Evolutionary conservation across 1,284 basidiomycete species (phyloP).

Genomic region (Coniferiporia sulphurascens): DNA sequence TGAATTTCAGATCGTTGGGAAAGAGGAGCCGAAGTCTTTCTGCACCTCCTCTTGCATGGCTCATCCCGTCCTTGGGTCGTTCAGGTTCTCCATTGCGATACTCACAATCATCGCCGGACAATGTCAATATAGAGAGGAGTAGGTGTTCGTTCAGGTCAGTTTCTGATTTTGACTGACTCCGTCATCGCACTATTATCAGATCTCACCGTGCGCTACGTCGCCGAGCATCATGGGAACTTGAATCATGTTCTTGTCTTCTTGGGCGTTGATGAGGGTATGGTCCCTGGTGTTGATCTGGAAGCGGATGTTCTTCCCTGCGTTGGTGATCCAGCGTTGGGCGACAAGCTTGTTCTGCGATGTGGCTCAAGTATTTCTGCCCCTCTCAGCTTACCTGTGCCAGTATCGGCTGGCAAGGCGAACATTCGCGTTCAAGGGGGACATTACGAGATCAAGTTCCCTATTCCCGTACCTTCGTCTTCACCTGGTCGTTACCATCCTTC

Average conservation of each 20-base stretch:
- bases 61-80: conserved; percentile 31
- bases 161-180: conserved; percentile 14
- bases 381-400: conserved; percentile 62
- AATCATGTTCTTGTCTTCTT: conserved; percentile 68
- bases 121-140: conserved; percentile 10
- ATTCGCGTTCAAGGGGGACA: conserved; percentile 50
- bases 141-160: conserved; percentile 7
- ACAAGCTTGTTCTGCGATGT: conserved; percentile 56
- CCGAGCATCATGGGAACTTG: conserved; percentile 81
- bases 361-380: conserved; percentile 52
- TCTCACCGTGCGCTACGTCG: conserved; percentile 67
- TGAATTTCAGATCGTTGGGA: conserved; percentile 29
- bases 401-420: conserved; percentile 55
- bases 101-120: neutral
- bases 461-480: conserved; percentile 22
- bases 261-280: conserved; percentile 25
- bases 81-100: conserved; percentile 23
- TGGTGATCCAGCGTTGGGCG: conserved; percentile 38
- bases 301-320: conserved; percentile 22
- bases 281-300: conserved; percentile 22
- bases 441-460: conserved; percentile 66
- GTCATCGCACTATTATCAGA: conserved; percentile 21
- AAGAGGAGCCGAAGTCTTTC: conserved; percentile 61
- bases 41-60: conserved; percentile 67
- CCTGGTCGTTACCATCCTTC: neutral